Base-by-base conservation (phyloP, 371 early-diverging fungal species). In the Chytridium lagenaria region DNA sequence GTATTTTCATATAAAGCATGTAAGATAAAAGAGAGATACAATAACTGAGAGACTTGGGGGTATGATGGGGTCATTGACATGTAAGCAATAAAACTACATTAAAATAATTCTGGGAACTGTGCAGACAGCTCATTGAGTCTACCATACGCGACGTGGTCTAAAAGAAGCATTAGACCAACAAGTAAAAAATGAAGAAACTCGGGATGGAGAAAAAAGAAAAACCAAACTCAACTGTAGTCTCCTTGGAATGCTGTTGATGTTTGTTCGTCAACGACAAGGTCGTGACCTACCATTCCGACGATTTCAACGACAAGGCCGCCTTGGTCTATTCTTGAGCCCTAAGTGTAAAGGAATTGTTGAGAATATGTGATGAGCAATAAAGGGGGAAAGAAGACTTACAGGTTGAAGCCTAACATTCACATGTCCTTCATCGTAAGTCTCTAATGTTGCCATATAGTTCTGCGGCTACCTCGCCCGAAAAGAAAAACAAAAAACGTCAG, bases 241-340 rank as follows among this genome's bases (percentile, higher is more conserved):
- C 28, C 66, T 5, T 57, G 51, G 37, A 77, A 77, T 66, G 40
- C 63, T 7, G 51, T 31, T 19, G 72, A 72, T 10, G 38, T 37
- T 33, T 64, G 59, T 36, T 77, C 77, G 61, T 63, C 50, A 23
- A 77, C 59, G 30, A 52, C 26, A 30, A 77, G 39, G 66, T 77
- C 77, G 2, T 12, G 5, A n/a, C 50, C 52, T 12, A 77, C 77
- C n/a, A 39, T 33, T 26, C 77, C 77, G 22, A 72, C 67, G 1
- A 77, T 61, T 40, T 77, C 77, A 12, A 77, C 77, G 16, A 77
- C 67, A 59, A 28, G 22, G 40, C 59, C 66, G 39, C 69, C 67
- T 26, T 28, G 59, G 28, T 72, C 69, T 30, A 77, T 31, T 38
- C 37, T 26, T 3, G 77, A 72, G 57, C 77, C 77, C 77, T 77